Evolutionary conservation across 352 stramenopile species (phyloP), one percentile per base, ranked within the genome.

Genomic region (Elongisporangium undulatum): DNA sequence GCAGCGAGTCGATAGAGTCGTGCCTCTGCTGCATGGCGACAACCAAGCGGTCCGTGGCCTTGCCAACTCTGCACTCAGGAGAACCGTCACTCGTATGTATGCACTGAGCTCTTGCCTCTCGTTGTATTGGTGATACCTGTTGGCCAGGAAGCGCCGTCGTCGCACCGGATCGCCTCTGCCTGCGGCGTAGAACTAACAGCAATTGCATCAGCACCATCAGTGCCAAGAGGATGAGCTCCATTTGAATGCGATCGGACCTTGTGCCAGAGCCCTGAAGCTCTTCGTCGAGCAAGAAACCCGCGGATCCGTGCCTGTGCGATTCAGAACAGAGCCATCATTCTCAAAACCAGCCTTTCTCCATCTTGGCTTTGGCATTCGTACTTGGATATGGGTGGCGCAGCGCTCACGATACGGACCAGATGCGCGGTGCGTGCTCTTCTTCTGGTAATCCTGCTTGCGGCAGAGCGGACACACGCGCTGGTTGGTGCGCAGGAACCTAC

Each of bases 381-480:
- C 76, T 72, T 95, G 84, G 38, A 93, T 82, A 26, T 59, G 56
- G 3, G 69, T 68, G 4, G 79, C 83, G 45, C 81, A 91, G 5
- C 60, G 29, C 48, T 89, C 67, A 17, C 79, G 76, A 58, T 90
- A 74, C 7, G 74, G 61, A 45, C 51, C 65, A 4, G 82, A 79
- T 0, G 77, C 85, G 26, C 79, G 72, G 0, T 61, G 72, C 2
- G 85, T 91, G 19, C 62, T 55, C n/a, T 72, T 66, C 53, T 93
- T 94, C 61, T 94, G 72, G 51, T 94, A 95, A 49, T 94, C 80
- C 20, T 89, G 75, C 56, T 95, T 94, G 16, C 85, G 79, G 41
- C 87, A 95, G 17, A 95, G 68, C 2, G 87, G 87, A 68, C 87
- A 95, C 48, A 92, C 85, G 22, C 75, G 83, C 57, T 90, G 79